A percentile compares a stretch with the other conserved stretches of the same genome.
These are phyloP conservation scores for Metarhizium humberi DNA, from an alignment of 2,329 filamentous ascomycete genomes.

Conservation along the genomic window DNA sequence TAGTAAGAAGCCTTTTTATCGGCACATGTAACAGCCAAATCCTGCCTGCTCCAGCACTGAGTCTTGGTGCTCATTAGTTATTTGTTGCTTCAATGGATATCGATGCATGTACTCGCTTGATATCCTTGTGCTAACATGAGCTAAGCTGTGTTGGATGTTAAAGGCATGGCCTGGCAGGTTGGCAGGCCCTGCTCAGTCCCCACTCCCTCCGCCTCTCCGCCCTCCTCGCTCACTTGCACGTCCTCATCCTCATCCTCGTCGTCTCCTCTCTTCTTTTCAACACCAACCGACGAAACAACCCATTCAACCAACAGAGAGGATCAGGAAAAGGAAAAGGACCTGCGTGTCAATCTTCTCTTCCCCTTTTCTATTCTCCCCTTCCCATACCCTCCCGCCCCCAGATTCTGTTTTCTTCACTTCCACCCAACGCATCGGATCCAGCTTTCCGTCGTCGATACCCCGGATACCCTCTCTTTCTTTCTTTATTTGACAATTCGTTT, in stretches of 20 bases:
- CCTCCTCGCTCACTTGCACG: conserved; percentile 10
- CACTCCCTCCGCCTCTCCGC: conserved; percentile 11
- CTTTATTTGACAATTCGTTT: conserved; percentile 8
- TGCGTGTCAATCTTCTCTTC: conserved; percentile 9
- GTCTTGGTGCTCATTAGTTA: too few relatives aligned
- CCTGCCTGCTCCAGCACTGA: too few relatives aligned
- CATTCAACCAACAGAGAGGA: conserved; percentile 4
- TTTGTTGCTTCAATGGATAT: too few relatives aligned
- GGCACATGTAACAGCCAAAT: too few relatives aligned
- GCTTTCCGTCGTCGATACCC: conserved; percentile 8
- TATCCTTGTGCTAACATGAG: too few relatives aligned
- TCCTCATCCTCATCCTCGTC: conserved; percentile 4
- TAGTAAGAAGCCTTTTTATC: background rate
- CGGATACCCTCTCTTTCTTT: conserved; percentile 14
- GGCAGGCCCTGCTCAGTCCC: conserved; percentile 3
- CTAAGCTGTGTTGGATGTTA: too few relatives aligned
- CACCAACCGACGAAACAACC: background rate
- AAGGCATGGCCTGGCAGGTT: too few relatives aligned
- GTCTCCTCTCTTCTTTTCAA: conserved; percentile 10
- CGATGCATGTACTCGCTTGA: too few relatives aligned
- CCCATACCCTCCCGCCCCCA: background rate
- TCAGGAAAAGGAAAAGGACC: conserved; percentile 6
- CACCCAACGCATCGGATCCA: background rate
- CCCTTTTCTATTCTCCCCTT: conserved; percentile 8
- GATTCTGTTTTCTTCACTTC: conserved; percentile 2